Conservation (phyloP, 495 filamentous ascomycete genomes). For the Umbilicaria muhlenbergii region DNA sequence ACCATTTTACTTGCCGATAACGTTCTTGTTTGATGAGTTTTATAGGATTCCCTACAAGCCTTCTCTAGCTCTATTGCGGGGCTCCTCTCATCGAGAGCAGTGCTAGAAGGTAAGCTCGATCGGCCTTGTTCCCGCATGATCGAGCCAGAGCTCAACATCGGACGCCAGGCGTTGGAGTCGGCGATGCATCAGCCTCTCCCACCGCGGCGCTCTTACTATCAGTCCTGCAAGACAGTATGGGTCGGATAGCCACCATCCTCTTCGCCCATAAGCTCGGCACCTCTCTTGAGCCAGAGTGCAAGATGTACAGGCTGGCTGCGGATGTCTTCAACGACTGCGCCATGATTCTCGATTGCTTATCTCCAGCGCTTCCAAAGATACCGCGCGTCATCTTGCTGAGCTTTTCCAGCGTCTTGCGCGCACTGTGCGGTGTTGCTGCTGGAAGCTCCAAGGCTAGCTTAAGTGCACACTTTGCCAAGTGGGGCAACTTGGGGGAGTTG, state of each 20-base stretch:
- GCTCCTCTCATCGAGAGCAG: constrained; percentile 72
- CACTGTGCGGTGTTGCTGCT: constrained; percentile 79
- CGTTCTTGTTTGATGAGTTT: background rate
- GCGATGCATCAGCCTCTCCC: constrained; percentile 69
- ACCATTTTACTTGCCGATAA: background rate
- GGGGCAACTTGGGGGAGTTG: constrained; percentile 83
- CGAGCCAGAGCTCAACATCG: background rate
- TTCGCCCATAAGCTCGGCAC: constrained; percentile 79
- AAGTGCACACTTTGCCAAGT: constrained; percentile 78
- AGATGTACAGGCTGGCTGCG: constrained; percentile 77
- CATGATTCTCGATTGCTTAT: constrained; percentile 78
- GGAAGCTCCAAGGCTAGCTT: constrained; percentile 81
- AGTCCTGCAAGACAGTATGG: constrained; percentile 71
- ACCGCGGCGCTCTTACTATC: constrained; percentile 77
- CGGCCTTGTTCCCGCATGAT: background rate
- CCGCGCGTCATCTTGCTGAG: constrained; percentile 57
- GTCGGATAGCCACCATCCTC: constrained; percentile 74
- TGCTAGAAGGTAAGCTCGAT: constrained; percentile 52
- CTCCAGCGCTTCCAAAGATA: constrained; percentile 56
- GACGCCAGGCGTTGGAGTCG: constrained; percentile 63
- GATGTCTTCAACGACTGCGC: constrained; percentile 89
- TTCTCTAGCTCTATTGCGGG: constrained; percentile 90
- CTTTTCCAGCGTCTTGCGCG: constrained; percentile 57
- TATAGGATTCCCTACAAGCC: constrained; percentile 82
- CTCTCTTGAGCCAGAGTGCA: constrained; percentile 87